Conservation (phyloP, 441 rosid species). For the Syzygium malaccense region DNA sequence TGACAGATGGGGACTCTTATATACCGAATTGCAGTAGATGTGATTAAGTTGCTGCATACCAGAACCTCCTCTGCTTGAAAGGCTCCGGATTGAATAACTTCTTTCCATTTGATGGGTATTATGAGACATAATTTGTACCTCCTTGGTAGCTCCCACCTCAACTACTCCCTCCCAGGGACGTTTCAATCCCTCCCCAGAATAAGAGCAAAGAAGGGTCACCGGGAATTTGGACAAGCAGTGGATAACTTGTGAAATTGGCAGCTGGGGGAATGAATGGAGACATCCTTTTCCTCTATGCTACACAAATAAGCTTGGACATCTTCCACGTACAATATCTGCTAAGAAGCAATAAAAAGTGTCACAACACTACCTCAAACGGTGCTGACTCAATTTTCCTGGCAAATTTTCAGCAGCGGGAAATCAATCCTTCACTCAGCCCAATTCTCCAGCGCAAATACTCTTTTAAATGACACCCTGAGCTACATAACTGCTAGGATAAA, state of each 20-base stretch:
- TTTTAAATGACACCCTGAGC: not conserved
- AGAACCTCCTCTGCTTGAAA: constrained; percentile 60
- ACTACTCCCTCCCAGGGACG: constrained; percentile 1
- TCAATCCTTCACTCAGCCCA: not conserved
- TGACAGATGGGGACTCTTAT: not conserved
- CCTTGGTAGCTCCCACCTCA: constrained; percentile 10
- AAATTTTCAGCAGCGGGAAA: not conserved
- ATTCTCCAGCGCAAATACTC: not conserved
- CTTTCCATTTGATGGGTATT: constrained; percentile 75
- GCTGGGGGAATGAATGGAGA: not conserved
- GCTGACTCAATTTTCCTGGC: not conserved
- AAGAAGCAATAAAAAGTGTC: not conserved
- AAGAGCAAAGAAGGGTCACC: constrained; percentile 14
- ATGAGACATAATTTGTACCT: constrained; percentile 47
- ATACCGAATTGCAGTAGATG: not conserved
- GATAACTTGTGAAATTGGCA: not conserved
- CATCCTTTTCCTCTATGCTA: not conserved
- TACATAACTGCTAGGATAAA: not conserved
- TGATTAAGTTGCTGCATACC: constrained; percentile 32
- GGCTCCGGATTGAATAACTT: constrained; percentile 48
- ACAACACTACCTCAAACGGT: not conserved
- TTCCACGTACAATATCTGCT: not conserved
- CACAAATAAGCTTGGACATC: not conserved
- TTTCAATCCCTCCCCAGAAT: constrained; percentile 8
- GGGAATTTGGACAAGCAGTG: not conserved